Evolutionary conservation across 2,329 filamentous ascomycete species (phyloP).

Genomic region (Myriosclerotinia duriaeana): DNA sequence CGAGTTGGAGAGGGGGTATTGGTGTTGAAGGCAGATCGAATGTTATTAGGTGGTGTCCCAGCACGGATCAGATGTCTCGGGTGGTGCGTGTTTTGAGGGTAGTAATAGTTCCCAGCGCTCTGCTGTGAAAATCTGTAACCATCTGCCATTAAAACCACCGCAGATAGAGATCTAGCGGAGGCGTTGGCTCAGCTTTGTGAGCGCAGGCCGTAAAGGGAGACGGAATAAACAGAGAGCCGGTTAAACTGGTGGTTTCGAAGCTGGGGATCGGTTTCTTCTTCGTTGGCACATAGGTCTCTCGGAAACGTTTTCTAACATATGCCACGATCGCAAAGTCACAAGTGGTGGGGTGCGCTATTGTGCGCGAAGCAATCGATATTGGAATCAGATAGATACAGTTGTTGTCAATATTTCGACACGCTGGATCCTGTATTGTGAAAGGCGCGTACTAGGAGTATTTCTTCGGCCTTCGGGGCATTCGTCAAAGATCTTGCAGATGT

Average conservation of each 20-base stretch:
- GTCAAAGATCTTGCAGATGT: constrained; percentile 13
- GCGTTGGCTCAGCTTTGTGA: constrained; percentile 34
- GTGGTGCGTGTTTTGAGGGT: constrained; percentile 49
- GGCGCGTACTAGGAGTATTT: not conserved
- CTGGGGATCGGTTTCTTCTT: constrained; percentile 38
- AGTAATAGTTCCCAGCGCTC: constrained; percentile 58
- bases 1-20: constrained; percentile 58
- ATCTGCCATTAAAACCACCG: constrained; percentile 63
- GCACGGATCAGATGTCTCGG: constrained; percentile 48
- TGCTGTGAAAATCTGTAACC: constrained; percentile 63
- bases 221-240: constrained; percentile 21
- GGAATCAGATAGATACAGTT: constrained; percentile 9
- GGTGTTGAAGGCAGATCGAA: constrained; percentile 41
- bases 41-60: constrained; percentile 48
- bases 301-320: constrained; percentile 34
- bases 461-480: not conserved
- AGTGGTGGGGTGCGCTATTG: constrained; percentile 16
- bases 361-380: constrained; percentile 19
- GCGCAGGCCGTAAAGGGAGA: constrained; percentile 30
- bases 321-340: constrained; percentile 30
- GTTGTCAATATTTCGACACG: not conserved
- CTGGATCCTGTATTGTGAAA: not conserved
- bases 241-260: constrained; percentile 37
- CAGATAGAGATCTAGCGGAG: constrained; percentile 29
- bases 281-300: constrained; percentile 41